phyloP scores from a whole-genome alignment of 2,329 filamentous ascomycete genomes.

The Alternaria ventricosa region DNA sequence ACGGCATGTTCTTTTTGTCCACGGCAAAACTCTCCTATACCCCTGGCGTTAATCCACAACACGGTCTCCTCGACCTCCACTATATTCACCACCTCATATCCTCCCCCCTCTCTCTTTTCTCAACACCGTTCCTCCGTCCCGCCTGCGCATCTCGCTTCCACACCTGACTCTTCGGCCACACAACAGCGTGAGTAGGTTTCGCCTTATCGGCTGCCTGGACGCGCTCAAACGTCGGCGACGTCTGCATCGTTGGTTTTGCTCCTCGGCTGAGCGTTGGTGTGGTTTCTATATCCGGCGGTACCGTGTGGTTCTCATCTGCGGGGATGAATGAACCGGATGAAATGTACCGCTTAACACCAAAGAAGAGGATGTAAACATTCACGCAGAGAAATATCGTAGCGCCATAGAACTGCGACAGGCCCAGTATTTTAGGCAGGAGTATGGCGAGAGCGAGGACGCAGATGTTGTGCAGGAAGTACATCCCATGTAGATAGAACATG shows the following conservation, averaged over 20 bases:
- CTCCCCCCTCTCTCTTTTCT: neutral
- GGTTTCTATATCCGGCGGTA: neutral
- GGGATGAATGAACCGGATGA: neutral
- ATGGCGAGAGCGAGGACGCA: neutral
- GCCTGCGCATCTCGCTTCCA: neutral
- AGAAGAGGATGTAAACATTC: neutral
- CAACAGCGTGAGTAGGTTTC: neutral
- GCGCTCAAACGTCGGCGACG: neutral
- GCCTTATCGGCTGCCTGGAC: neutral
- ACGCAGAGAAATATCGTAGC: neutral
- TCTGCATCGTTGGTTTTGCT: neutral
- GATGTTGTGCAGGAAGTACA: neutral
- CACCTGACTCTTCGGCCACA: neutral
- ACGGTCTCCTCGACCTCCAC: neutral
- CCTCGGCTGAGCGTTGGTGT: neutral
- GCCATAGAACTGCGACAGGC: neutral
- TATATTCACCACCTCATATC: neutral
- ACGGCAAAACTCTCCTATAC: neutral
- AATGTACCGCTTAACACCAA: too few relatives aligned
- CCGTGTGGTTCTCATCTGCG: neutral
- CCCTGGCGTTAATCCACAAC: neutral
- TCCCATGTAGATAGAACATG: rapidly evolving
- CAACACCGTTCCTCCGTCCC: too few relatives aligned
- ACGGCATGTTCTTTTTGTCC: neutral
- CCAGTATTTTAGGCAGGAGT: neutral